Evolutionary conservation across 176 grass and related monocot genomes (phyloP), one percentile per base, ranked within the genome.

Genomic region (Hordeum marinum): DNA sequence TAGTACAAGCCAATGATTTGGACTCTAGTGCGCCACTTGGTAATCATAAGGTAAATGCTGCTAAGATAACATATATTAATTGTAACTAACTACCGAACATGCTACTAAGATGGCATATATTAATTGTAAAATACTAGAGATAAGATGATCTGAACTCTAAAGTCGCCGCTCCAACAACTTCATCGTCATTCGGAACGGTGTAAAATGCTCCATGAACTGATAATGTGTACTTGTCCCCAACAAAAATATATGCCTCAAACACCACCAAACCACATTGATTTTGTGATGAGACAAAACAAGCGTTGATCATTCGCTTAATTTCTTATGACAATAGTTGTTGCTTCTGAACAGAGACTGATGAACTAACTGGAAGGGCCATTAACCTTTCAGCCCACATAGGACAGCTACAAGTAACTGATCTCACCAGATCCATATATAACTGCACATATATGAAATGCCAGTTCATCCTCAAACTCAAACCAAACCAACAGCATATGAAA

Each of bases 331-430:
- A 26, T 26, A 20, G 59, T 66, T 67, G 25, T 8, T 80, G 61
- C 17, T 67, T 67, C 42, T 43, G 8, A 54, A 66, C 61, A 65
- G 59, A 54, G 71, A 52, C 13, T 39, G 60, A 14, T 74, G 37
- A 84, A 65, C 71, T 76, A 84, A 83, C 18, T 8, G 55, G 10
- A 52, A 75, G 70, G 24, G 34, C 40, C 58, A 63, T 74, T 3
- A 82, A 59, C 27, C 26, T 52, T 80, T 80, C 58, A 45, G 17
- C n/a, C 26, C 8, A 34, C 58, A 50, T 2, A 57, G 54, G 54
- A n/a, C 24, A 45, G 61, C 37, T 32, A 11, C 17, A 80, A 5
- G 9, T 9, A 34, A 60, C 21, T 20, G 23, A 42, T 61, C 34
- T 50, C 42, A 21, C 26, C 78, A 43, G 6, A 79, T 79, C 20